phyloP scores from a whole-genome alignment of 768 basidiomycete species.

The Leucocoprinus leucothites region DNA sequence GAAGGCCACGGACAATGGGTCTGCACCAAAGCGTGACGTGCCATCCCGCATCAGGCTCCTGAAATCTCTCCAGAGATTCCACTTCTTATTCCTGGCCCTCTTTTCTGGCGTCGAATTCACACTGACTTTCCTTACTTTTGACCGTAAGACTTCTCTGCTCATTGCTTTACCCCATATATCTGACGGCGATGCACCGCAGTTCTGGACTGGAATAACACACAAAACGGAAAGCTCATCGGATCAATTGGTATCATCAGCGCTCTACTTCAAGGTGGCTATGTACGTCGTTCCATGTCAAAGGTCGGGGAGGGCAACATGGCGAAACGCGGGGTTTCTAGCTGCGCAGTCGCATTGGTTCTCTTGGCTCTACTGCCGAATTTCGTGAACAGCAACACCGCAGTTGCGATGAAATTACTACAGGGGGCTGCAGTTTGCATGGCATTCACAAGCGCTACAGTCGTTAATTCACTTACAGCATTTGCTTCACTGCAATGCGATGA shows the following conservation, averaged over 20 bases:
- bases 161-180: background rate
- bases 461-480: constrained; percentile 87
- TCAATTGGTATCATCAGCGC: constrained; percentile 91
- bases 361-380: constrained; percentile 70
- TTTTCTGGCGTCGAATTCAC: constrained; percentile 98
- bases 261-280: constrained; percentile 90
- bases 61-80: constrained; percentile 58
- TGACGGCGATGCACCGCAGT: constrained; percentile 38
- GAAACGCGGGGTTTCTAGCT: constrained; percentile 71
- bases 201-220: constrained; percentile 84
- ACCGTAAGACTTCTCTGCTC: constrained; percentile 49
- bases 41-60: constrained; percentile 58
- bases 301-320: constrained; percentile 84
- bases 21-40: constrained; percentile 27
- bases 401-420: constrained; percentile 55
- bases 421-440: constrained; percentile 82
- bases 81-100: constrained; percentile 82
- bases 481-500: constrained; percentile 93
- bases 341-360: constrained; percentile 64
- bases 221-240: constrained; percentile 82
- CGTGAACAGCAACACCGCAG: constrained; percentile 33
- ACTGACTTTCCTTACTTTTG: constrained; percentile 90
- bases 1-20: constrained; percentile 17
- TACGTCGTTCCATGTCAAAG: constrained; percentile 73
- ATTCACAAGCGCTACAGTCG: constrained; percentile 94